A percentile compares a stretch with the other conserved stretches of the same genome.
phyloP scores from a whole-genome alignment of 257 asterid species.

The Anisodus tanguticus region DNA sequence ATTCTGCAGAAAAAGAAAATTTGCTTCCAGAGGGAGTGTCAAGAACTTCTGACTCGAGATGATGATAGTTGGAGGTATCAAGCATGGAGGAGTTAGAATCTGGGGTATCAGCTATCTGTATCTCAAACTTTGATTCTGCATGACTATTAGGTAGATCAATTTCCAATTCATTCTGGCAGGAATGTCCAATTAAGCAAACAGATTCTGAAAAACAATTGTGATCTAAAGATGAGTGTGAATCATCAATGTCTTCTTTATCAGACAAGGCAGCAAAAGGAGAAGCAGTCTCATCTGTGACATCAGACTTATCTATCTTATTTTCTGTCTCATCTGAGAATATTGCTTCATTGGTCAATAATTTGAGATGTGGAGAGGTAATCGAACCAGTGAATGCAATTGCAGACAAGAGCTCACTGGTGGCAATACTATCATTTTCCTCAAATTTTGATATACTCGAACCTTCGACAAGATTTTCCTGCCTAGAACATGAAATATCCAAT shows the following conservation, averaged over 20 bases:
- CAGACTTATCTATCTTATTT: conserved; percentile 37
- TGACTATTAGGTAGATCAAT: conserved; percentile 39
- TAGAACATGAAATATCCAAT: conserved; percentile 36
- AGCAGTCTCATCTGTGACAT: conserved; percentile 38
- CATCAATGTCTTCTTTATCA: conserved; percentile 33
- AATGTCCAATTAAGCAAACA: conserved; percentile 40
- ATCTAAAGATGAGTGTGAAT: conserved; percentile 40
- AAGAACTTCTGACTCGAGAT: conserved; percentile 42
- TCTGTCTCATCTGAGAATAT: conserved; percentile 39
- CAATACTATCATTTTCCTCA: conserved; percentile 39
- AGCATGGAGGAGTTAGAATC: conserved; percentile 33
- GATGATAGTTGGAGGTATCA: conserved; percentile 23
- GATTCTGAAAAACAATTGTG: conserved; percentile 35
- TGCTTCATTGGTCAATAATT: conserved; percentile 41
- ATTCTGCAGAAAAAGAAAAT: conserved; percentile 40
- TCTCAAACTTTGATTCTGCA: conserved; percentile 33
- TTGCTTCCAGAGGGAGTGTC: conserved; percentile 32
- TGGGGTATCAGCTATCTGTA: conserved; percentile 38
- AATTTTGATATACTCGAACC: conserved; percentile 33
- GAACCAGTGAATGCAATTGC: conserved; percentile 43
- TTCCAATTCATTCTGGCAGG: conserved; percentile 41
- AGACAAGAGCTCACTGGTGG: conserved; percentile 31
- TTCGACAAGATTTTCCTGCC: conserved; percentile 44
- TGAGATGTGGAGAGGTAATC: conserved; percentile 28
- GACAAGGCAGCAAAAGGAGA: conserved; percentile 36